Conservation (phyloP, 257 asterid genomes). For the Scutellaria barbata region DNA sequence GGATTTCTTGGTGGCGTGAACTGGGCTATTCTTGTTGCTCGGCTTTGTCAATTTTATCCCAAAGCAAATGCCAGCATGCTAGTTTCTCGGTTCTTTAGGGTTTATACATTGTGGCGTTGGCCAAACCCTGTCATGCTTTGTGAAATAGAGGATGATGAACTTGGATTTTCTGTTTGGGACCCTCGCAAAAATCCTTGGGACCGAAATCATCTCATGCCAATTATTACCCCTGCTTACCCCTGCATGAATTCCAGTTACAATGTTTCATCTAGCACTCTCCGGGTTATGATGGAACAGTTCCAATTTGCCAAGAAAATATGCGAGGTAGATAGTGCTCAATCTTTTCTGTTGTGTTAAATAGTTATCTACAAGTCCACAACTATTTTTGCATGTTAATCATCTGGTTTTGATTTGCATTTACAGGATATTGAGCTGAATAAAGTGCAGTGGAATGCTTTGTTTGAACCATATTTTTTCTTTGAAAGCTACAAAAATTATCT, state of each 20-base stretch:
- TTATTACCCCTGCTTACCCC: conserved; percentile 98
- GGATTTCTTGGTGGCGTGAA: conserved; percentile 99
- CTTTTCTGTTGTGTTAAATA: conserved; percentile 16
- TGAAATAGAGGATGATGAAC: conserved; percentile 80
- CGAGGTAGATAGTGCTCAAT: conserved; percentile 58
- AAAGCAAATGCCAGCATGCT: conserved; percentile 95
- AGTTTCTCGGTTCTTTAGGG: conserved; percentile 89
- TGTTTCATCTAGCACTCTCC: conserved; percentile 88
- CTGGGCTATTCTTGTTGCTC: conserved; percentile 98
- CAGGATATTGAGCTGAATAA: conserved; percentile 95
- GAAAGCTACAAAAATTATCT: conserved; percentile 89
- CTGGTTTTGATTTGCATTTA: conserved; percentile 34
- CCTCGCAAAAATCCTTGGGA: conserved; percentile 93
- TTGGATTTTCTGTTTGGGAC: conserved; percentile 94
- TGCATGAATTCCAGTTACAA: conserved; percentile 99
- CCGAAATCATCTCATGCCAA: conserved; percentile 88
- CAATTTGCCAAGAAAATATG: conserved; percentile 72
- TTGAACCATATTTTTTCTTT: conserved; percentile 84
- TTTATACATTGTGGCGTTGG: conserved; percentile 97
- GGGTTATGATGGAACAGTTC: conserved; percentile 92
- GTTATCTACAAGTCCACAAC: conserved; percentile 4
- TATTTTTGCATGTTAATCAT: conserved; percentile 16
- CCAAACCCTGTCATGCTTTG: conserved; percentile 96
- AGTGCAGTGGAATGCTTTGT: conserved; percentile 70
- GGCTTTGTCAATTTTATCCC: conserved; percentile 91